Evolutionary conservation across 2,329 filamentous ascomycete genomes (phyloP), one percentile per base, ranked within the genome.

Genomic region (Alternaria gaisen): DNA sequence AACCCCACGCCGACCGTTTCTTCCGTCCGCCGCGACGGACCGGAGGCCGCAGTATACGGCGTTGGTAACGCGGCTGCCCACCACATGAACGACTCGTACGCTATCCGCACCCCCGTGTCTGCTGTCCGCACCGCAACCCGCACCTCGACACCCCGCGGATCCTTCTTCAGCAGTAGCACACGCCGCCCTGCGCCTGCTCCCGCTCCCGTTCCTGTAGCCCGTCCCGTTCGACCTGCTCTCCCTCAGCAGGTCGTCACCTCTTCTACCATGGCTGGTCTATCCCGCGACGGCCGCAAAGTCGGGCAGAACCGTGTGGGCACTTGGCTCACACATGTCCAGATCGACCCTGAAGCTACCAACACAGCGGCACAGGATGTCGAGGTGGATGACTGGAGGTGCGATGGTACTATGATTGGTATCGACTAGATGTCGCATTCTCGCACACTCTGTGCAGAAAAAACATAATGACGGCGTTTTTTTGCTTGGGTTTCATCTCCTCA

Each of bases 51-150:
- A 2, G 75, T 85, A 16, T 85, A 85, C 22, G 82, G 80, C 24
- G 63, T 85, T 9, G 83, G 83, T 22, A 88, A 88, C 61, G 80
- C 83, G 12, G 80, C 82, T 1, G 82, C 80, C 14, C 86, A 90
- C 68, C 86, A 88, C 69, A 84, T 88, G 83, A 88, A 88, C 59
- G 86, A 90, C 11, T 75, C 74, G 5, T 80, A 78, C 58, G 64
- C 74, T 9, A 66, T 77, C 50, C 75, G 74, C 20, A 73, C 74
- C 36, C 72, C 75, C 18, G 68, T 66, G 18, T 63, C 72, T 8
- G 69, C 72, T 47, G 67, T 72, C 11, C 71, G 75, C 47, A 69
- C 72, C 20, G 70, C 72, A n/a, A 54, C 65, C 16, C 72, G 71
- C 24, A 59, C 63, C 28, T 66, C 73, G 24, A 56, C 58, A 18